Evolutionary conservation across 75 land plant species (phyloP).

Genomic region (Isoetes taiwanensis): DNA sequence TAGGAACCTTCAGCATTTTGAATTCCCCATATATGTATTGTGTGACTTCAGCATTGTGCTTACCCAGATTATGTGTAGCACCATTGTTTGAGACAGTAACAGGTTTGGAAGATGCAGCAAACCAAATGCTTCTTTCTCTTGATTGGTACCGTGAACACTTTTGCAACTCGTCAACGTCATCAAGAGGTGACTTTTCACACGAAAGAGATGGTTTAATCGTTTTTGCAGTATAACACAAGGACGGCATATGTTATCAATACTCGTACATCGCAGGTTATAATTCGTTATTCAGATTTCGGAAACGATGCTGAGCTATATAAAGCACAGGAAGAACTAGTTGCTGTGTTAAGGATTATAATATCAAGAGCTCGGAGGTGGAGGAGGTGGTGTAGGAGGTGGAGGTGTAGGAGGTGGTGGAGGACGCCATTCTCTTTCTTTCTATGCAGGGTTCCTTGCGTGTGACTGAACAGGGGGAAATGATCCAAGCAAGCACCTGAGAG

Average conservation of each 20-base stretch:
- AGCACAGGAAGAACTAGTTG: too few species aligned
- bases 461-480: too few species aligned
- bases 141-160: conserved; percentile 85
- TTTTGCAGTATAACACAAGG: too few species aligned
- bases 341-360: too few species aligned
- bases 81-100: conserved; percentile 93
- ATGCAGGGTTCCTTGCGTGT: too few species aligned
- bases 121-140: conserved; percentile 63
- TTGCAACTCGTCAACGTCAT: conserved; percentile 65
- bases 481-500: too few species aligned
- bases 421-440: not conserved
- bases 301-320: too few species aligned
- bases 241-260: not conserved
- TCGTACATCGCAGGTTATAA: conserved; percentile 54
- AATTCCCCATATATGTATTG: not conserved
- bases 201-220: not conserved
- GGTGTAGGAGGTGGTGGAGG: not conserved
- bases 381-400: too few species aligned
- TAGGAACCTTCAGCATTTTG: too few species aligned
- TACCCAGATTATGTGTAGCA: conserved; percentile 82
- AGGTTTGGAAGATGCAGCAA: conserved; percentile 74
- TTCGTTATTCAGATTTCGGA: conserved; percentile 95
- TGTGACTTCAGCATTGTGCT: not conserved
- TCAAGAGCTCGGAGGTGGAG: too few species aligned
- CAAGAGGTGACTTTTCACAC: conserved; percentile 48